Conservation (phyloP, 495 filamentous ascomycete genomes). For the Trichoderma orchidacearum region DNA sequence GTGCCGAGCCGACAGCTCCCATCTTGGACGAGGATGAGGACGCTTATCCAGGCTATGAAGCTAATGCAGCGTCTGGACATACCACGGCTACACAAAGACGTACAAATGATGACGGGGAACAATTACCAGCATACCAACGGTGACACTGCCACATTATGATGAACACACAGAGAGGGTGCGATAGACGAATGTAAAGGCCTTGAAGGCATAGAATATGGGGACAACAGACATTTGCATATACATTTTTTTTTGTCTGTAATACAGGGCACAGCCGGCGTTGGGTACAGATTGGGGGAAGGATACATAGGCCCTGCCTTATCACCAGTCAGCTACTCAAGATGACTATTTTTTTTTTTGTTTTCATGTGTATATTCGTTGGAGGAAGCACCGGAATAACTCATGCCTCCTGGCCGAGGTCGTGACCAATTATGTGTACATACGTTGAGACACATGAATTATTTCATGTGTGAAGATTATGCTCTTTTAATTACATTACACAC, state of each 20-base stretch:
- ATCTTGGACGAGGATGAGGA: constrained; percentile 51
- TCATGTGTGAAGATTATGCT: too few species aligned
- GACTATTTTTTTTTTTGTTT: background rate
- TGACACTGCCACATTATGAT: constrained; percentile 6
- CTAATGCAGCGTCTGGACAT: constrained; percentile 6
- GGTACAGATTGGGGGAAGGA: background rate
- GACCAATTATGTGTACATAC: background rate
- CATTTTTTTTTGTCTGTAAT: background rate
- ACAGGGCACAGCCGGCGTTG: background rate
- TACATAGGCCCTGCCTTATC: background rate
- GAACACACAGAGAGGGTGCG: background rate
- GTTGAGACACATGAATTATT: background rate
- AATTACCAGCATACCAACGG: constrained; percentile 29
- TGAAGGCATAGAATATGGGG: too few species aligned
- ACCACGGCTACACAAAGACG: constrained; percentile 2
- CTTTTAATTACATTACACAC: too few species aligned
- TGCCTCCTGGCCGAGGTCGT: too few species aligned
- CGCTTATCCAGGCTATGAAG: constrained; percentile 12
- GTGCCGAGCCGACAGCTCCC: constrained; percentile 48
- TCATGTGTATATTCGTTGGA: background rate
- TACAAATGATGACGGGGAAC: constrained; percentile 12
- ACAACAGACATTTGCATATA: too few species aligned
- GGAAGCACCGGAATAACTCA: too few species aligned
- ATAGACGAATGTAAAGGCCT: background rate
- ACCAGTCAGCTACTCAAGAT: background rate